Base-by-base conservation (phyloP, 2,329 filamentous ascomycete genomes). In the Phialophora tarda region DNA sequence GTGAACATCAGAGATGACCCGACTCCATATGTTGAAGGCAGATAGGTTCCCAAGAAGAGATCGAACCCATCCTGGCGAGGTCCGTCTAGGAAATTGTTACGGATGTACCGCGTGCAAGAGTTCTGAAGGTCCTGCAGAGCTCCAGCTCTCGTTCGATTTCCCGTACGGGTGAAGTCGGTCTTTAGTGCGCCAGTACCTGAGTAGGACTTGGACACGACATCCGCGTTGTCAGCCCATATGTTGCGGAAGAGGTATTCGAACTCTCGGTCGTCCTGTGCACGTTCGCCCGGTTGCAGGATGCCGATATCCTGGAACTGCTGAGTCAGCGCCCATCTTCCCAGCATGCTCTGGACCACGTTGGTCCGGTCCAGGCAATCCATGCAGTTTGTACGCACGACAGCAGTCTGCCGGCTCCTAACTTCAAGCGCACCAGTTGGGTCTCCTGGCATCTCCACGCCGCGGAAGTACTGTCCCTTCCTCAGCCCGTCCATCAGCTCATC, bases 361-460 rank as follows among this genome's bases (percentile, higher is more conserved):
- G 95, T 99, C 61, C 95, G 91, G 79, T 99, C 95, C 14, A 99
- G 86, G 72, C 96, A 99, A 79, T 99, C 95, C 95, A 99, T 99
- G 81, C 95, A 99, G 78, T 99, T 99, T 47, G 95, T 97, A 62
- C 95, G 89, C 70, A 99, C 93, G 17, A 98, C 93, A 68, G 91
- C 93, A 1, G 88, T 92, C 82, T 99, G 95, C 70, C 87, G 85
- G 68, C 87, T 89, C 70, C 93, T 89, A 38, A 92, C 87, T 73
- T 98, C 94, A 12, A 97, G 84, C 21, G 86, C 87, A 32, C 90
- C 91, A 65, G 88, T 84, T 58, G 83, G 77, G 72, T 87, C 86
- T 51, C 88, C 91, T 1, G 93, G 91, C 82, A 90, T 91, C 77
- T 97, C 92, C 30, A 94, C 88, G 44, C 92, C 94, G 69, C 93